These are phyloP conservation scores for Euryodendron excelsum DNA, from an alignment of 148 eudicot genomes.

Conservation along the genomic window DNA sequence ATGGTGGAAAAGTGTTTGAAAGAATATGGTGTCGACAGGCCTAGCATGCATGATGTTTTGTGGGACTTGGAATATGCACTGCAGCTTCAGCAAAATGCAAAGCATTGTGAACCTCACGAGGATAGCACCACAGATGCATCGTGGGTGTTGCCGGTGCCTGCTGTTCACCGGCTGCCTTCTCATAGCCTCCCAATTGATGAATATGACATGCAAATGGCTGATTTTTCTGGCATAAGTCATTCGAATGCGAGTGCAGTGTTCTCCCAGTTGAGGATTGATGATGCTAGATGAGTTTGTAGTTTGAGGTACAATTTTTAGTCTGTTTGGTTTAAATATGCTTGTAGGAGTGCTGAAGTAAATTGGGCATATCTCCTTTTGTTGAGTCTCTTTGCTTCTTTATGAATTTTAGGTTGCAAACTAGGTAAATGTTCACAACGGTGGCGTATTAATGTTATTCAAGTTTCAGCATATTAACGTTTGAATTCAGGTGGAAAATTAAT, in stretches of 20 bases:
- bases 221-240: neutral
- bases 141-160: conserved; percentile 23
- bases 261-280: conserved; percentile 32
- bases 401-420: neutral
- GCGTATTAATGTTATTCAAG: neutral
- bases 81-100: conserved; percentile 33
- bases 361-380: neutral
- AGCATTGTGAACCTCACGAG: conserved; percentile 19
- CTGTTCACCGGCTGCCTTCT: conserved; percentile 33
- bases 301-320: neutral
- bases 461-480: neutral
- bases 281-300: conserved; percentile 22
- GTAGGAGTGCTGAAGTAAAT: neutral
- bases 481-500: neutral
- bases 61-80: conserved; percentile 58
- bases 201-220: neutral
- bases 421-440: neutral
- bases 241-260: conserved; percentile 26
- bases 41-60: conserved; percentile 45
- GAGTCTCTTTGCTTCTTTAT: neutral
- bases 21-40: conserved; percentile 37
- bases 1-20: conserved; percentile 40
- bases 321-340: neutral
- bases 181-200: conserved; percentile 16
- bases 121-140: conserved; percentile 41